Evolutionary conservation across 768 basidiomycete species (phyloP).

Genomic region (Nidula microcarpa): DNA sequence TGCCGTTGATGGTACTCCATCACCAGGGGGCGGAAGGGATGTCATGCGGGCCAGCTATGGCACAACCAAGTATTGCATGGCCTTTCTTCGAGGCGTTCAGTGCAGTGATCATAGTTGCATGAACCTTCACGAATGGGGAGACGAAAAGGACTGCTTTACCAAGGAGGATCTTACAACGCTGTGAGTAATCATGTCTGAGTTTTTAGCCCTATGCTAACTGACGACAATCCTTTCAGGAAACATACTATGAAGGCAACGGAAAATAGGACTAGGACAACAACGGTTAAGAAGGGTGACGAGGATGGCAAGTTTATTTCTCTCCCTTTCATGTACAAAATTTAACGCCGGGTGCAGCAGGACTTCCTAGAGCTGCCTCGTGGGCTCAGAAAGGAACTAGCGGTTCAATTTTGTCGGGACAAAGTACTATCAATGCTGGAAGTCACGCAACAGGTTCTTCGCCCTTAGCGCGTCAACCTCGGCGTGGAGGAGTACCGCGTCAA

Average conservation of each 20-base stretch:
- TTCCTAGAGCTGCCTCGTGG: constrained; percentile 72
- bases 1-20: constrained; percentile 88
- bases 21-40: constrained; percentile 86
- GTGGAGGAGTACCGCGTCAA: constrained; percentile 43
- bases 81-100: constrained; percentile 79
- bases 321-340: neutral
- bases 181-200: constrained; percentile 36
- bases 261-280: constrained; percentile 48
- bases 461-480: constrained; percentile 34
- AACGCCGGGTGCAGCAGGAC: constrained; percentile 27
- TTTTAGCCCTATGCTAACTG: constrained; percentile 2
- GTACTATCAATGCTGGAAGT: too few species aligned
- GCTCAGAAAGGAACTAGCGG: constrained; percentile 36
- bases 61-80: constrained; percentile 97
- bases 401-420: too few species aligned
- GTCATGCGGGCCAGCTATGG: constrained; percentile 93
- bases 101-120: constrained; percentile 91
- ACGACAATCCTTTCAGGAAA: constrained; percentile 50
- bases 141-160: constrained; percentile 96
- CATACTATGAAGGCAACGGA: constrained; percentile 92
- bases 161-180: constrained; percentile 93
- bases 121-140: constrained; percentile 97
- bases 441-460: too few species aligned
- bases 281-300: constrained; percentile 61
- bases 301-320: constrained; percentile 34